Evolutionary conservation across 2,329 filamentous ascomycete genomes (phyloP).

Genomic region (Paracorniculantispora psalliotae): DNA sequence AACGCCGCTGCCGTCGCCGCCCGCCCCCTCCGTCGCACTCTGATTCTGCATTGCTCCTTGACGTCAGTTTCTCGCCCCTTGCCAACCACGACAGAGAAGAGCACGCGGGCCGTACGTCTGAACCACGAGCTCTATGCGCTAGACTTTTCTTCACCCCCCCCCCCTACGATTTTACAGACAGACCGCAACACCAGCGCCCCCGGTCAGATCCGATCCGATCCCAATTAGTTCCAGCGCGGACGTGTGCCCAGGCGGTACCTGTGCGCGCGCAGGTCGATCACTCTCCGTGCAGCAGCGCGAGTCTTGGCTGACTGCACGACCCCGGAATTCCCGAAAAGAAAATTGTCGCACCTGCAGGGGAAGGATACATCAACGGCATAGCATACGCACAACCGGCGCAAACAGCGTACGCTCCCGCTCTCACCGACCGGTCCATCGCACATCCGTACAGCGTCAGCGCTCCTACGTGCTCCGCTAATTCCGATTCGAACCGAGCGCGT

Average conservation of each 20-base stretch:
- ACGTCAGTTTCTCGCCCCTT: conserved; percentile 1
- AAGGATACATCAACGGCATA: neutral
- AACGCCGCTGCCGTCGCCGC: conserved; percentile 2
- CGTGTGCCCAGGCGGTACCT: neutral
- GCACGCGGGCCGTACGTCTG: neutral
- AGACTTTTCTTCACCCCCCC: neutral
- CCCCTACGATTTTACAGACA: neutral
- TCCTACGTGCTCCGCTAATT: neutral
- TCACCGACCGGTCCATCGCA: neutral
- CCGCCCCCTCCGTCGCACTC: neutral
- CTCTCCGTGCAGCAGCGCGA: neutral
- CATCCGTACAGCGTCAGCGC: neutral
- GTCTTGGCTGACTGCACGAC: neutral
- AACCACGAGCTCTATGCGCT: neutral
- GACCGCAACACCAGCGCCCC: neutral
- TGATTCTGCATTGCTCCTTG: neutral
- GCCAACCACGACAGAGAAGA: neutral
- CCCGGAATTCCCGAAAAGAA: neutral
- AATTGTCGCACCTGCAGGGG: neutral
- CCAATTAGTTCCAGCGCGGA: neutral
- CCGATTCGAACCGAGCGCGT: conserved; percentile 9
- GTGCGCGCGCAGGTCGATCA: neutral
- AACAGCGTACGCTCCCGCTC: neutral
- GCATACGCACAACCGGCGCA: neutral
- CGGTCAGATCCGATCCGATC: neutral